phyloP scores from a whole-genome alignment of 768 basidiomycete genomes.

The Nidularia sp. region DNA sequence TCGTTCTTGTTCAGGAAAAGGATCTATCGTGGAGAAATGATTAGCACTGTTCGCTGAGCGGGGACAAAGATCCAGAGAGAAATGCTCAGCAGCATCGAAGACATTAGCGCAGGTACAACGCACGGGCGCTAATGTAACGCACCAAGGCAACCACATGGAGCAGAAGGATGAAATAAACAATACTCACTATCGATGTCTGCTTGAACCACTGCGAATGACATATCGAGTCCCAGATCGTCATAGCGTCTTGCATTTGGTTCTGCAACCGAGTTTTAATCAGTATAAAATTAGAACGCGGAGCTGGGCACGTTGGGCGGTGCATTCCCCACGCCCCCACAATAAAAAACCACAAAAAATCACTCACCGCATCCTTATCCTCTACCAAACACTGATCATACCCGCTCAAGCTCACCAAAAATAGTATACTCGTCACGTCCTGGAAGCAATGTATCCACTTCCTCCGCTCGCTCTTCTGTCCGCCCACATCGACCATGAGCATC shows the following conservation, averaged over 20 bases:
- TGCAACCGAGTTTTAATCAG: slow-evolving; percentile 17
- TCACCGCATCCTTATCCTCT: slow-evolving; percentile 85
- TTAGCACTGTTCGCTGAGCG: background rate
- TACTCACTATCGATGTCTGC: slow-evolving; percentile 81
- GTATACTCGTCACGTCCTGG: slow-evolving; percentile 89
- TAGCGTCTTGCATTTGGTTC: slow-evolving; percentile 99
- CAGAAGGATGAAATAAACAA: background rate
- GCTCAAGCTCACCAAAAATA: slow-evolving; percentile 87
- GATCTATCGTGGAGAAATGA: slow-evolving; percentile 45
- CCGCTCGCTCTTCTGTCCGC: slow-evolving; percentile 90
- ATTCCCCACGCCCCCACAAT: background rate
- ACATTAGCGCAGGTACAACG: too few relatives aligned
- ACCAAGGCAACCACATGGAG: background rate
- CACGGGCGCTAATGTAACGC: too few relatives aligned
- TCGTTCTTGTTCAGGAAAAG: slow-evolving; percentile 96
- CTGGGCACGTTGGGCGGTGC: background rate
- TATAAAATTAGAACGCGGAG: background rate
- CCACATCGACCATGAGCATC: slow-evolving; percentile 92
- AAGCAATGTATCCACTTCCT: slow-evolving; percentile 95
- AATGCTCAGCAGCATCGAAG: too few relatives aligned
- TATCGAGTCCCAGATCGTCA: slow-evolving; percentile 99
- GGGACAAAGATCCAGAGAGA: background rate
- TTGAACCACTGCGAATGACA: slow-evolving; percentile 98
- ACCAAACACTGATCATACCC: slow-evolving; percentile 94
- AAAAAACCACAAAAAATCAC: slow-evolving; percentile 19